Conservation (phyloP, 2,329 filamentous ascomycete genomes). For the Ceratocystis smalleyi region DNA sequence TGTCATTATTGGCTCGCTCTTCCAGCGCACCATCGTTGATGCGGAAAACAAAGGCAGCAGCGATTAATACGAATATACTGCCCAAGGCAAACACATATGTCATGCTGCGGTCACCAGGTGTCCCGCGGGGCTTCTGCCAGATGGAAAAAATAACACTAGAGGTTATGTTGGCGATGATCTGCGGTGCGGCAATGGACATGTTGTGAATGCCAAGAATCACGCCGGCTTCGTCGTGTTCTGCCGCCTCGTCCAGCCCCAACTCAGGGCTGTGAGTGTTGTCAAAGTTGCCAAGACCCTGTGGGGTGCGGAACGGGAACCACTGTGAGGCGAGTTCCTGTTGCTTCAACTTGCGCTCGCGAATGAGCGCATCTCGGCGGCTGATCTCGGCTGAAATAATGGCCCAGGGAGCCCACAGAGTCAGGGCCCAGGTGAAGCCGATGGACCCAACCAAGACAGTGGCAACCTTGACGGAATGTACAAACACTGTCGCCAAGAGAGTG, state of each 20-base stretch:
- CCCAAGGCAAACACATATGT: slow-evolving; percentile 75
- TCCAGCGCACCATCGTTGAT: slow-evolving; percentile 30
- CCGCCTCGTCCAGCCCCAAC: slow-evolving; percentile 34
- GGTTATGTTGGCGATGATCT: slow-evolving; percentile 75
- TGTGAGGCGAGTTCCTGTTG: slow-evolving; percentile 17
- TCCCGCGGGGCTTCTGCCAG: slow-evolving; percentile 74
- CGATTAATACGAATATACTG: slow-evolving; percentile 59
- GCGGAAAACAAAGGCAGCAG: slow-evolving; percentile 55
- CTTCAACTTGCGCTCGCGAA: slow-evolving; percentile 27
- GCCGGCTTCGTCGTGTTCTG: slow-evolving; percentile 60
- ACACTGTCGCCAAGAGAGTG: slow-evolving; percentile 70
- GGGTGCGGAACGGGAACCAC: slow-evolving; percentile 16
- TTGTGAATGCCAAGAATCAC: slow-evolving; percentile 93
- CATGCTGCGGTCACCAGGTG: slow-evolving; percentile 72
- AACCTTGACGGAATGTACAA: slow-evolving; percentile 53
- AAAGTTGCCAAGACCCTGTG: slow-evolving; percentile 13
- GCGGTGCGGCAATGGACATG: slow-evolving; percentile 79
- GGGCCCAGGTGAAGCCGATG: slow-evolving; percentile 80
- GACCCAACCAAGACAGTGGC: slow-evolving; percentile 67
- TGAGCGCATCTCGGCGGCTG: slow-evolving; percentile 55
- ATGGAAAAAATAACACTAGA: slow-evolving; percentile 72
- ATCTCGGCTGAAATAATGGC: slow-evolving; percentile 91
- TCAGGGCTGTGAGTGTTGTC: slow-evolving; percentile 18
- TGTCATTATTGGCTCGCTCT: slow-evolving; percentile 5
- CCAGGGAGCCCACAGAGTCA: slow-evolving; percentile 89